phyloP scores from a whole-genome alignment of 306 rosid genomes.

The Senna siamea region DNA sequence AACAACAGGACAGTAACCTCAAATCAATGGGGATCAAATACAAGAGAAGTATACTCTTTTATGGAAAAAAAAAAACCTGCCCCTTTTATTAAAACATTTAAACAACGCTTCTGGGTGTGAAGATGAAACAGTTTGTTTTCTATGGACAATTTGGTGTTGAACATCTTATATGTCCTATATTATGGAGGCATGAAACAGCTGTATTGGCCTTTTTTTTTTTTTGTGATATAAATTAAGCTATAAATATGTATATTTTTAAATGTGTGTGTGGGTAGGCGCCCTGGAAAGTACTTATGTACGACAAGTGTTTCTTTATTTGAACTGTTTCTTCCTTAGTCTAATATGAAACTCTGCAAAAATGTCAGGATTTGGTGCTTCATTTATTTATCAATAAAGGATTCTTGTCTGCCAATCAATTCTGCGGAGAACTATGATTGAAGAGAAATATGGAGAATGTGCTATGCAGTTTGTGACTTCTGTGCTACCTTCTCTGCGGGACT shows the following conservation, averaged over 20 bases:
- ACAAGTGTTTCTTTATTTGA: slow-evolving; percentile 11
- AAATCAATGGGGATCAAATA: no score
- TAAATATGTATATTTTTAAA: not conserved
- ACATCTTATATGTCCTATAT: not conserved
- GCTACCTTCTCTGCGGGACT: slow-evolving; percentile 35
- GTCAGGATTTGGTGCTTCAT: slow-evolving; percentile 64
- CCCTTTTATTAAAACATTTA: not conserved
- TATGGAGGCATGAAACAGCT: not conserved
- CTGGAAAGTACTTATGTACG: not conserved
- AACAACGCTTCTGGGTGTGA: not conserved
- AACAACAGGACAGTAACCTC: no score
- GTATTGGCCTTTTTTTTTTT: not conserved
- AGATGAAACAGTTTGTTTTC: slow-evolving; percentile 3
- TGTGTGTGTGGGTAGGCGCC: slow-evolving; percentile 11
- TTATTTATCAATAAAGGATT: slow-evolving; percentile 39
- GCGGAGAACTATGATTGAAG: slow-evolving; percentile 50
- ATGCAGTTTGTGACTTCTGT: slow-evolving; percentile 35
- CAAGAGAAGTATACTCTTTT: not conserved
- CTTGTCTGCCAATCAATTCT: slow-evolving; percentile 35
- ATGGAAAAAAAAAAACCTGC: not conserved
- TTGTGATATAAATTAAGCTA: not conserved
- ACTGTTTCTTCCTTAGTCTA: slow-evolving; percentile 30
- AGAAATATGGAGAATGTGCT: slow-evolving; percentile 40
- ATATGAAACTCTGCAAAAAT: slow-evolving; percentile 45
- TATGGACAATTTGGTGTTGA: slow-evolving; percentile 2